These are phyloP conservation scores for Perilla frutescens DNA, from an alignment of 257 asterid genomes.

Conservation along the genomic window DNA sequence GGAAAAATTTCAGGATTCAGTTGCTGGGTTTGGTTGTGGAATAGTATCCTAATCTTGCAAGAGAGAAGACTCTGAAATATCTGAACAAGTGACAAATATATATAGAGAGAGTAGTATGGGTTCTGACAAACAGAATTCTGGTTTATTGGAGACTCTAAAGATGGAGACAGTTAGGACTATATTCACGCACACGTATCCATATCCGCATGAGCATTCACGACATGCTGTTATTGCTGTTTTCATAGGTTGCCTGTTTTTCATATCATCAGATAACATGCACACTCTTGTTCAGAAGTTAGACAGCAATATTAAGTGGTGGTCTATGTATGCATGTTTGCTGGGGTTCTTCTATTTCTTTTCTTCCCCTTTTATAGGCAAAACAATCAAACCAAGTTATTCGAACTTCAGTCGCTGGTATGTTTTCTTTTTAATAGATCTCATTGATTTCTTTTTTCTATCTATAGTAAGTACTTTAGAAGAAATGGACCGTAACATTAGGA, in stretches of 20 bases:
- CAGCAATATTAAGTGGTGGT: conserved; percentile 99
- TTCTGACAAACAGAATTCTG: conserved; percentile 61
- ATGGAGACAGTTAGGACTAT: conserved; percentile 96
- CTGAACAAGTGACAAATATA: conserved; percentile 39
- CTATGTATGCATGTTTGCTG: conserved; percentile 96
- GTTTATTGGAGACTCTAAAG: conserved; percentile 76
- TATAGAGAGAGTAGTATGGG: conserved; percentile 54
- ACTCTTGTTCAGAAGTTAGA: conserved; percentile 96
- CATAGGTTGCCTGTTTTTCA: conserved; percentile 94
- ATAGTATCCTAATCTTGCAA: conserved; percentile 39
- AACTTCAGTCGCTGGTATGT: conserved; percentile 93
- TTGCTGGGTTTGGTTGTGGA: conserved; percentile 37
- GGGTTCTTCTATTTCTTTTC: conserved; percentile 99
- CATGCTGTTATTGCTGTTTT: conserved; percentile 94
- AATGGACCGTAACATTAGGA: neutral
- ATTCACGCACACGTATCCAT: conserved; percentile 86
- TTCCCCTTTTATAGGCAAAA: conserved; percentile 94
- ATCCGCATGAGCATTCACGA: conserved; percentile 98
- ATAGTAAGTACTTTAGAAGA: neutral
- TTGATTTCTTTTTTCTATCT: conserved; percentile 2
- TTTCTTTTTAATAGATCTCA: neutral
- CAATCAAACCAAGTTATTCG: conserved; percentile 95
- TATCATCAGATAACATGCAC: conserved; percentile 95
- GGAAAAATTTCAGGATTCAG: conserved; percentile 39
- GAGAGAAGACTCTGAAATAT: conserved; percentile 31